Percentiles rank a stretch among this genome's conserved stretches.
Evolutionary conservation across 2,329 filamentous ascomycete species (phyloP).

Genomic region (Lecanicillium sp.): DNA sequence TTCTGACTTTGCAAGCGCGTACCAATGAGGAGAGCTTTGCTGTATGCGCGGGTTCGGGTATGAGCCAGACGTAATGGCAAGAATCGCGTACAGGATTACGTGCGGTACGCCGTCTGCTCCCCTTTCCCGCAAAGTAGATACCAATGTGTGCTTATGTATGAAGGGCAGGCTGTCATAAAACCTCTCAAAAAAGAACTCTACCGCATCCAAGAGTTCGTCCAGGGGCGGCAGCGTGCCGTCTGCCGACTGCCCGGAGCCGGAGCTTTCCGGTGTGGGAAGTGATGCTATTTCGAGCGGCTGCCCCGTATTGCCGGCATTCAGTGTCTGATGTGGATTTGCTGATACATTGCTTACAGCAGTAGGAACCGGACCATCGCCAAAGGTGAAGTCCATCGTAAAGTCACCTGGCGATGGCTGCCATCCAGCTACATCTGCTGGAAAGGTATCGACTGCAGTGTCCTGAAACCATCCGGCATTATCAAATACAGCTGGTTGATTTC

Average conservation of each 20-base stretch:
- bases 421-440: neutral
- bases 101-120: constrained; percentile 2
- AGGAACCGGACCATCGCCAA: no score
- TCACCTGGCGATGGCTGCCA: constrained; percentile 2
- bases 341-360: no score
- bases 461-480: neutral
- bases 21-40: constrained; percentile 13
- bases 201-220: constrained; percentile 11
- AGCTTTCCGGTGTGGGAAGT: constrained; percentile 1
- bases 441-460: neutral
- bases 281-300: neutral
- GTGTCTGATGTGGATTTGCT: neutral
- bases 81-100: constrained; percentile 13
- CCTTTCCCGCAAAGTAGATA: constrained; percentile 1
- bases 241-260: neutral
- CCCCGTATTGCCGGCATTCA: neutral
- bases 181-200: constrained; percentile 16
- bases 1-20: constrained; percentile 11
- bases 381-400: neutral
- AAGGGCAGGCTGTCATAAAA: constrained; percentile 15
- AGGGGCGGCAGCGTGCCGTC: constrained; percentile 7
- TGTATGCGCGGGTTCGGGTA: constrained; percentile 13
- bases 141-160: constrained; percentile 10
- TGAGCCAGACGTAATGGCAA: constrained; percentile 12
- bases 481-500: neutral